These are phyloP conservation scores for Blastobotrys parvus DNA, from an alignment of 805 yeast genomes.

Conservation along the genomic window DNA sequence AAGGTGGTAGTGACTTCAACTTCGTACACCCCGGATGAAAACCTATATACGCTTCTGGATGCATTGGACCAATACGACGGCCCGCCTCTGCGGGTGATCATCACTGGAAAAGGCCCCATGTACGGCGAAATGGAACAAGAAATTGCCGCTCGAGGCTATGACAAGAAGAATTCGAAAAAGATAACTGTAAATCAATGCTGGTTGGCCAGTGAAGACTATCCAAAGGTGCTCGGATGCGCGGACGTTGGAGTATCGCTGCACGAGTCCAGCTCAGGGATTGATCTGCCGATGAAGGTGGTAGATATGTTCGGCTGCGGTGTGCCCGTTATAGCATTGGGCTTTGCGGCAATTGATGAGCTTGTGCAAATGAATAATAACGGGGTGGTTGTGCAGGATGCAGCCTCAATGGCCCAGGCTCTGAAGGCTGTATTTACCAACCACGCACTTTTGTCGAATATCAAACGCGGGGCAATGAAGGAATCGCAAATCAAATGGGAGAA, in stretches of 20 bases:
- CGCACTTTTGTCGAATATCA: slow-evolving; percentile 33
- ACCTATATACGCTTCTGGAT: slow-evolving; percentile 58
- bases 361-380: slow-evolving; percentile 70
- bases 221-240: slow-evolving; percentile 61
- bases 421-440: slow-evolving; percentile 26
- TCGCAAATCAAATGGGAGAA: slow-evolving; percentile 62
- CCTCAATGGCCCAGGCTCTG: slow-evolving; percentile 39
- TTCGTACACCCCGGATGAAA: slow-evolving; percentile 94
- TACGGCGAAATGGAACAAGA: slow-evolving; percentile 41
- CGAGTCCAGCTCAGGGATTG: slow-evolving; percentile 85
- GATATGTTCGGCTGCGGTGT: slow-evolving; percentile 95
- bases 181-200: slow-evolving; percentile 61
- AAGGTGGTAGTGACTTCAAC: slow-evolving; percentile 79
- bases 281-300: slow-evolving; percentile 93
- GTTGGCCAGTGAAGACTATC: slow-evolving; percentile 75
- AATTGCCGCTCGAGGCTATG: slow-evolving; percentile 37
- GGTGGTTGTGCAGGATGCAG: slow-evolving; percentile 36
- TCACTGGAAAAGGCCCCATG: slow-evolving; percentile 96
- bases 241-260: slow-evolving; percentile 89
- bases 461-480: slow-evolving; percentile 66
- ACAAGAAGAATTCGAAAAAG: no score
- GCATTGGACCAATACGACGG: slow-evolving; percentile 57
- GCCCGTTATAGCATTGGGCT: slow-evolving; percentile 75
- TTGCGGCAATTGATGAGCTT: slow-evolving; percentile 71
- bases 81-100: slow-evolving; percentile 57